Conservation (phyloP, 164 flowering plant genomes). For the Brasenia schreberi region DNA sequence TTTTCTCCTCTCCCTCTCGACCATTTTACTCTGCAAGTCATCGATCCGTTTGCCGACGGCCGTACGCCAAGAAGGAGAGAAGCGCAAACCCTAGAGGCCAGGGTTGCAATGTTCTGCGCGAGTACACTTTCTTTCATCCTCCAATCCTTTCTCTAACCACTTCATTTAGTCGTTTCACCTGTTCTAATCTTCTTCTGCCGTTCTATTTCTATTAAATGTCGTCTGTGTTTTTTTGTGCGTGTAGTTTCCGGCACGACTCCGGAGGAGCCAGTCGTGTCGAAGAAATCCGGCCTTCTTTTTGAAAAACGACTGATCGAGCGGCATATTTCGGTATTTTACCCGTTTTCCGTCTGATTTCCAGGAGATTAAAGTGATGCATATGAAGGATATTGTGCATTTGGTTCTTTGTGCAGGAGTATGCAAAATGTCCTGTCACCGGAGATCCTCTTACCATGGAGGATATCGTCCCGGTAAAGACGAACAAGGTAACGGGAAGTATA, state of each 20-base stretch:
- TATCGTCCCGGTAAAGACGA: slow-evolving; percentile 60
- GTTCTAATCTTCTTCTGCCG: neutral
- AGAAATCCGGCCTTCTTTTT: slow-evolving; percentile 69
- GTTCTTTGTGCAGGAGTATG: slow-evolving; percentile 53
- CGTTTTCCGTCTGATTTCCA: neutral
- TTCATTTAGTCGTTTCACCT: too few species aligned
- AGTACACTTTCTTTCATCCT: neutral
- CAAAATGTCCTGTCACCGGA: slow-evolving; percentile 91
- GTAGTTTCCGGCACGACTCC: slow-evolving; percentile 97
- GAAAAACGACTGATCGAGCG: slow-evolving; percentile 86
- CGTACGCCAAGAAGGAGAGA: too few species aligned
- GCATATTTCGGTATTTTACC: slow-evolving; percentile 42
- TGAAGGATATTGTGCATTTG: slow-evolving; percentile 1
- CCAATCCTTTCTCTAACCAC: neutral
- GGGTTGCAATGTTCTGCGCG: neutral
- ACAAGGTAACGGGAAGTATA: slow-evolving; percentile 34
- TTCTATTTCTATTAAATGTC: too few species aligned
- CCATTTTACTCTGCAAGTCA: too few species aligned
- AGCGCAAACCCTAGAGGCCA: neutral
- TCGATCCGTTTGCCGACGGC: too few species aligned
- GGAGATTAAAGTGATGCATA: neutral
- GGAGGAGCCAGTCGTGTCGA: slow-evolving; percentile 90
- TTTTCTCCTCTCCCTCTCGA: too few species aligned
- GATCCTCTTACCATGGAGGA: slow-evolving; percentile 77
- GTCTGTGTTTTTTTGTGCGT: slow-evolving; percentile 2